Percentiles rank a stretch among this genome's conserved stretches.
phyloP scores from a whole-genome alignment of 495 filamentous ascomycete genomes.

The Pseudevernia furfuracea region DNA sequence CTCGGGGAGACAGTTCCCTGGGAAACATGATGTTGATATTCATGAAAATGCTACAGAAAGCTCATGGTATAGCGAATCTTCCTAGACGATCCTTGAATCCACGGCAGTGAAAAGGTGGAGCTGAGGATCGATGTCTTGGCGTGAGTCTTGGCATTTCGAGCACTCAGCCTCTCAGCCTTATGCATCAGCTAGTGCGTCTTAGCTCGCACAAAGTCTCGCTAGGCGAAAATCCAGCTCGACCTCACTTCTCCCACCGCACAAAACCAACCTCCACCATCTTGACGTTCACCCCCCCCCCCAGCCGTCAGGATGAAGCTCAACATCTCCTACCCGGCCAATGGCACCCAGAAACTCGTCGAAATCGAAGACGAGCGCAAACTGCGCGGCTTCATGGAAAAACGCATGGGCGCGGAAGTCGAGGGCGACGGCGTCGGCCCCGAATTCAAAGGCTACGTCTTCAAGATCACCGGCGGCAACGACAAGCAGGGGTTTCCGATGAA shows the following conservation, averaged over 20 bases:
- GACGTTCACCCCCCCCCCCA: slow-evolving; percentile 26
- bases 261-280: slow-evolving; percentile 28
- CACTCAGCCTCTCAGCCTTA: slow-evolving; percentile 7
- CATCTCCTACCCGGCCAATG: slow-evolving; percentile 97
- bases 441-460: slow-evolving; percentile 98
- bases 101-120: too few relatives aligned
- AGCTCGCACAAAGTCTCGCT: slow-evolving; percentile 19
- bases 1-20: too few relatives aligned
- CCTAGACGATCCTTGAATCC: too few relatives aligned
- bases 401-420: slow-evolving; percentile 95
- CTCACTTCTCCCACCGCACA: neutral
- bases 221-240: slow-evolving; percentile 13
- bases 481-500: slow-evolving; percentile 99
- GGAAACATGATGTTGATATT: too few relatives aligned
- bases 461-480: slow-evolving; percentile 99
- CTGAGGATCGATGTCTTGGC: neutral
- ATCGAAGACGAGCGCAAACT: slow-evolving; percentile 95
- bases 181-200: slow-evolving; percentile 10
- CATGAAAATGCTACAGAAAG: too few relatives aligned
- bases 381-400: slow-evolving; percentile 78
- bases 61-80: too few relatives aligned
- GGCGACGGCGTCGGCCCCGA: slow-evolving; percentile 93
- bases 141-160: neutral
- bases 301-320: slow-evolving; percentile 79
- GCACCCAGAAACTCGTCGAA: slow-evolving; percentile 97